Base-by-base conservation (phyloP, 176 grass and related monocot species). In the Zea luxurians region DNA sequence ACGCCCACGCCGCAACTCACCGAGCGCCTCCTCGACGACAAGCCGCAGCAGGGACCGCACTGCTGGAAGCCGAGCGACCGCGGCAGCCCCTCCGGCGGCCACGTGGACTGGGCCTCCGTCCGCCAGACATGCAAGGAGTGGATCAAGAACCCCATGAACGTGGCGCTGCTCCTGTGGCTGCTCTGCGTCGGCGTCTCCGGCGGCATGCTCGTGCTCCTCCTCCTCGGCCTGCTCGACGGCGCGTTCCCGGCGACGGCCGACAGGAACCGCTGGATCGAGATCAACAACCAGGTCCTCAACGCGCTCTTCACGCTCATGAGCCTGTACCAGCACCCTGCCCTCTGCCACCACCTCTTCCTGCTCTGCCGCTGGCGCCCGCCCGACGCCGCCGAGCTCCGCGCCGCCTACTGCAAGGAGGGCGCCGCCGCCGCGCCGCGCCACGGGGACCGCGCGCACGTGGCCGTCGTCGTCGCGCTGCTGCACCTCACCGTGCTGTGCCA, bases 281-380 rank as follows among this genome's bases (percentile, higher is more conserved):
- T 90, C 64, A 84, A 90, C 80, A 93, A 89, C 85, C 93, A 93
- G 74, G 48, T 97, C 18, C 88, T 97, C 27, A 97, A 97, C 82
- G 85, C 87, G 54, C 87, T 97, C 37, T 97, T 93, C 86, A 93
- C 88, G 11, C 88, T 97, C n/a, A 89, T 97, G 90, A 90, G 90
- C 64, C 16, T 97, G 2, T 93, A 97, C 80, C 90, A 93, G 69
- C 93, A 97, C 64, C 93, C 93, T 4, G 55, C 61, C 41, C 64
- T 92, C 77, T 87, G 83, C 80, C 82, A 89, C 66, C 83, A 97
- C 68, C 66, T 85, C 41, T 77, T 84, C 75, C 80, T 93, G 13
- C 84, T 97, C 43, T 84, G 83, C 72, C 79, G 90, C 2, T 90
- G 90, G 93, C 83, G 71, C 17, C 40, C 70, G 0, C n/a, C 10